Conservation (phyloP, 1,284 basidiomycete species). For the Coniferiporia sulphurascens region DNA sequence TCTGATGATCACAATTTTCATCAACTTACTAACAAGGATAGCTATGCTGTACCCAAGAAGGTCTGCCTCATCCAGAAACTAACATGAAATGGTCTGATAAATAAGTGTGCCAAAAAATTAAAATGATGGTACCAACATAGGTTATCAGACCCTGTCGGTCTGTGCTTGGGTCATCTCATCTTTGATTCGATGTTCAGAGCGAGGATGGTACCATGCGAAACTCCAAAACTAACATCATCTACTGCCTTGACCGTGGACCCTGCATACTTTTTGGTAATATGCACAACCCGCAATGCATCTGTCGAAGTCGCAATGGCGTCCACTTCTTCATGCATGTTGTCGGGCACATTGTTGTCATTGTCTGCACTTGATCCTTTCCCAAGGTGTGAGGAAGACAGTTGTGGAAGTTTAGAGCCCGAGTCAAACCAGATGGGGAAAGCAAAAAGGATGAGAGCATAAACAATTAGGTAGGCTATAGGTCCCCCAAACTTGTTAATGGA, state of each 20-base stretch:
- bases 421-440: constrained; percentile 56
- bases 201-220: constrained; percentile 60
- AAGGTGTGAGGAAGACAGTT: constrained; percentile 16
- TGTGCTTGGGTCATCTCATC: too few species aligned
- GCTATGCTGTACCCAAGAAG: too few species aligned
- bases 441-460: constrained; percentile 50
- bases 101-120: too few species aligned
- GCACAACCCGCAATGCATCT: constrained; percentile 60
- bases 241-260: constrained; percentile 50
- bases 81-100: too few species aligned
- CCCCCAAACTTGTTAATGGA: constrained; percentile 62
- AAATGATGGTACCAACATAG: too few species aligned
- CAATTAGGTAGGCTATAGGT: constrained; percentile 69
- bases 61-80: too few species aligned
- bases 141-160: too few species aligned
- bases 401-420: constrained; percentile 47
- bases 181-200: too few species aligned
- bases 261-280: constrained; percentile 62
- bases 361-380: constrained; percentile 19
- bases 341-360: constrained; percentile 11
- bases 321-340: constrained; percentile 57
- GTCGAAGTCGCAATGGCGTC: constrained; percentile 41
- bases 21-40: too few species aligned
- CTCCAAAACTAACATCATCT: constrained; percentile 69
- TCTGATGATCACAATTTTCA: too few species aligned